Evolutionary conservation across 352 stramenopile species (phyloP).

Genomic region (Phytophthora capsici): DNA sequence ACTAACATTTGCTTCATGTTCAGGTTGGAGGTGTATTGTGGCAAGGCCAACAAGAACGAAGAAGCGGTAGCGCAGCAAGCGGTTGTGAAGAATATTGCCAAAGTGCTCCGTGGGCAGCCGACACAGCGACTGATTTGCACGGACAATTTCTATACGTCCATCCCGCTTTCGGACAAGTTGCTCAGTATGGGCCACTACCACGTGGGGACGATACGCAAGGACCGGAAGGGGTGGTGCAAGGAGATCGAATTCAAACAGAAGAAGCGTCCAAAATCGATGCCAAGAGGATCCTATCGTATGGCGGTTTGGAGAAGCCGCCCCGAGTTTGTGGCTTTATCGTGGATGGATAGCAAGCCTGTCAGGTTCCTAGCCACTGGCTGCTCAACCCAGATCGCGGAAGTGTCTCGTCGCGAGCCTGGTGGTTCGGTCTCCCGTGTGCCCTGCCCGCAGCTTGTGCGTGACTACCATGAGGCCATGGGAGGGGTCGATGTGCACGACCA

Average conservation of each 20-base stretch:
- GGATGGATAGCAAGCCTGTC: constrained; percentile 15
- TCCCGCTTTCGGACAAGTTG: constrained; percentile 15
- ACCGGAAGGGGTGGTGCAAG: constrained; percentile 15
- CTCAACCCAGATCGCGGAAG: background rate
- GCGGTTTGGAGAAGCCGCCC: constrained; percentile 4
- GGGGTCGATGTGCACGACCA: constrained; percentile 23
- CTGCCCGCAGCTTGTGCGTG: constrained; percentile 3
- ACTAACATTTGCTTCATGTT: too few relatives aligned
- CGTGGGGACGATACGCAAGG: constrained; percentile 15
- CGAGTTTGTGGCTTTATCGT: constrained; percentile 10
- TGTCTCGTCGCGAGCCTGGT: background rate
- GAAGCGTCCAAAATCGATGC: constrained; percentile 7
- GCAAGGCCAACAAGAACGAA: too few relatives aligned
- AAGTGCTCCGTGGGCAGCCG: constrained; percentile 5
- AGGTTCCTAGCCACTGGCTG: constrained; percentile 10
- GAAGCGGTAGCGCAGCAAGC: too few relatives aligned
- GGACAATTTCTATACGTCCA: constrained; percentile 24
- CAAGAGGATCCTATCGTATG: constrained; percentile 4
- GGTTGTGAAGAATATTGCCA: too few relatives aligned
- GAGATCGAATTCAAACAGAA: constrained; percentile 22
- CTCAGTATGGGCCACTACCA: constrained; percentile 11
- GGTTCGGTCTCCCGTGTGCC: background rate
- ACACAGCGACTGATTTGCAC: constrained; percentile 5
- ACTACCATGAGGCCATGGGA: constrained; percentile 12
- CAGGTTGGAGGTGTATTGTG: too few relatives aligned